A percentile compares a stretch with the other conserved stretches of the same genome.
Evolutionary conservation across 1,284 basidiomycete species (phyloP).

Genomic region (Naganishia sp.): DNA sequence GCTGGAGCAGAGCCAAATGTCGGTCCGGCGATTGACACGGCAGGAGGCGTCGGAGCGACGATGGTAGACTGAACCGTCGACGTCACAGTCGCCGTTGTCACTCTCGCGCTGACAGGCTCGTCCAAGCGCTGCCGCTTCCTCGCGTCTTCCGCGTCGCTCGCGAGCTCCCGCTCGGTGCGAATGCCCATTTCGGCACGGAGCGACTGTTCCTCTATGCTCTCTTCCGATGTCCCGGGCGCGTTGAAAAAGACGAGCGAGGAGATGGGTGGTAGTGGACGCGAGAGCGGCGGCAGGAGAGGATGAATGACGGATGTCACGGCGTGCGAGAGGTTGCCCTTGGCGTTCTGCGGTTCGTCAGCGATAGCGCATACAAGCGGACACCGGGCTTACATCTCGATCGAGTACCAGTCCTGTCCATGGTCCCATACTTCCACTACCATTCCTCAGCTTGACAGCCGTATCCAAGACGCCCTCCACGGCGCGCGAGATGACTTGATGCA

Average conservation of each 20-base stretch:
- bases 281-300: slow-evolving; percentile 31
- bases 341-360: not conserved
- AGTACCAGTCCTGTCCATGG: slow-evolving; percentile 29
- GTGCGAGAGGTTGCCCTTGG: slow-evolving; percentile 9
- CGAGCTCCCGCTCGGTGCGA: slow-evolving; percentile 9
- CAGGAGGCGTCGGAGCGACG: not conserved
- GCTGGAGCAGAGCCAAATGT: not conserved
- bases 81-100: not conserved
- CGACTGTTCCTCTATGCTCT: slow-evolving; percentile 23
- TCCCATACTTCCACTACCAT: slow-evolving; percentile 25
- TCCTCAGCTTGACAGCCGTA: slow-evolving; percentile 21
- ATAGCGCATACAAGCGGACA: not conserved
- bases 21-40: not conserved
- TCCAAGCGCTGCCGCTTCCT: slow-evolving; percentile 5
- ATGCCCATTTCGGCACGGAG: slow-evolving; percentile 27
- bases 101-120: not conserved
- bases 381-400: slow-evolving; percentile 17
- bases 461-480: slow-evolving; percentile 14
- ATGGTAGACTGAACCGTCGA: not conserved
- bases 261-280: slow-evolving; percentile 30
- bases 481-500: slow-evolving; percentile 9
- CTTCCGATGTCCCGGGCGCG: slow-evolving; percentile 6
- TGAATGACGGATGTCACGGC: slow-evolving; percentile 24
- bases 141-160: slow-evolving; percentile 7
- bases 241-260: slow-evolving; percentile 31